Base-by-base conservation (phyloP, 345 rosid species). In the Syzygium aromaticum region DNA sequence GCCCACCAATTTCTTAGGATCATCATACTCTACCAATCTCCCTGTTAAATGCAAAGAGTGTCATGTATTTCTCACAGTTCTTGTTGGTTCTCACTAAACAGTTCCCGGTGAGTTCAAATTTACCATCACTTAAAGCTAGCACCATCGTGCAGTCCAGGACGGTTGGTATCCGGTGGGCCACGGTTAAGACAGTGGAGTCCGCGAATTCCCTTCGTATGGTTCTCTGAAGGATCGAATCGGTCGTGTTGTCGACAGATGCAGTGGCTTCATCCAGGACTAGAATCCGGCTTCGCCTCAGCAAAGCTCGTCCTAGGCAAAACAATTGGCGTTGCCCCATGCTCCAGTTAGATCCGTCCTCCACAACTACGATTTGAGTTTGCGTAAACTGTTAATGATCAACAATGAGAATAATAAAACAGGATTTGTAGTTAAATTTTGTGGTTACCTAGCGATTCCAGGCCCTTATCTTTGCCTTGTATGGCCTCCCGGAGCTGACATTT, bases 181-280 rank as follows among this genome's bases (percentile, higher is more conserved):
- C 95, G 1, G 94, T 93, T 85, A 93, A 92, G 83, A 93, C 94
- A 0, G 96, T 94, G 90, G 93, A 92, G 19, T 89, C 89, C 3
- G 91, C 89, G 30, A 94, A 93, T 57, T 95, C 96, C 13, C 88
- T 87, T 77, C 93, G 84, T 56, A 95, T 93, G 9, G 92, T 92
- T 87, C 87, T 93, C 52, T 94, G 98, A 86, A 95, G 86, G 30
- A 93, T 92, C 11, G 88, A 84, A 61, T 95, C 98, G 0, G 95
- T 93, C 27, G 95, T 90, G 19, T 91, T 92, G 89, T 93, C 95
- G 4, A 94, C 91, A 3, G 95, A 95, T 10, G 95, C 94, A 1
- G 96, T 95, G 77, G 95, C 97, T 89, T 95, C 96, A 33, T 95
- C 97, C 0, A 94, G 95, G 52, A 95, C 95, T 49, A 95, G 86